Percentiles rank a stretch among this genome's conserved stretches.
phyloP scores from a whole-genome alignment of 768 basidiomycete species.

The Steccherinum ochraceum region DNA sequence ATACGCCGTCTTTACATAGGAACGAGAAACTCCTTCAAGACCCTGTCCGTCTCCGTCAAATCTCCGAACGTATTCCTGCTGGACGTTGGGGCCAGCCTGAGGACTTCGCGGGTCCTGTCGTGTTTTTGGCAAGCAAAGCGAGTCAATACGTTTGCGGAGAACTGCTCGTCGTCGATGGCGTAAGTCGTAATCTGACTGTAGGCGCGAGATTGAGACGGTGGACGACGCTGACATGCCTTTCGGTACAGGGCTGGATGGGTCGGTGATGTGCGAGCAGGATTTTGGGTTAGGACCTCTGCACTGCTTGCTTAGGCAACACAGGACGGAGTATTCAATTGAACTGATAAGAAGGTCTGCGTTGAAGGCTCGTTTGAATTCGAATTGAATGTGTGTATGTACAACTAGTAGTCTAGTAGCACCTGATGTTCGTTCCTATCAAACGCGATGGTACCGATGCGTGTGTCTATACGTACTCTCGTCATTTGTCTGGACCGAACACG shows the following conservation, averaged over 20 bases:
- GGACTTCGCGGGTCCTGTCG: slow-evolving; percentile 63
- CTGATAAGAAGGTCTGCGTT: too few relatives aligned
- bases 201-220: slow-evolving; percentile 16
- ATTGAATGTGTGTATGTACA: too few relatives aligned
- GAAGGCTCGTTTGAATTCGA: too few relatives aligned
- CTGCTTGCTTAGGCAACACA: too few relatives aligned
- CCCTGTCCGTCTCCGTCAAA: slow-evolving; percentile 55
- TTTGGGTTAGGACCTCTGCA: too few relatives aligned
- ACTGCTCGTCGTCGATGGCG: slow-evolving; percentile 61
- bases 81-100: slow-evolving; percentile 60
- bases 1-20: slow-evolving; percentile 29
- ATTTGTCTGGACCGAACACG: too few relatives aligned
- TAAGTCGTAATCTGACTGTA: slow-evolving; percentile 28
- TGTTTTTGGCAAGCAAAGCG: slow-evolving; percentile 59
- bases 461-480: too few relatives aligned
- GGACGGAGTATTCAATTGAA: too few relatives aligned
- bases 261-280: too few relatives aligned
- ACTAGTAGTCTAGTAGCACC: too few relatives aligned
- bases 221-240: slow-evolving; percentile 16
- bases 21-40: slow-evolving; percentile 60
- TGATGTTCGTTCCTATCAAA: too few relatives aligned
- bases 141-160: slow-evolving; percentile 69
- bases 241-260: slow-evolving; percentile 5
- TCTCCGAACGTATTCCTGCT: slow-evolving; percentile 65
- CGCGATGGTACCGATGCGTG: too few relatives aligned